Evolutionary conservation across 2,329 filamentous ascomycete species (phyloP).

Genomic region (Didymella glomerata): DNA sequence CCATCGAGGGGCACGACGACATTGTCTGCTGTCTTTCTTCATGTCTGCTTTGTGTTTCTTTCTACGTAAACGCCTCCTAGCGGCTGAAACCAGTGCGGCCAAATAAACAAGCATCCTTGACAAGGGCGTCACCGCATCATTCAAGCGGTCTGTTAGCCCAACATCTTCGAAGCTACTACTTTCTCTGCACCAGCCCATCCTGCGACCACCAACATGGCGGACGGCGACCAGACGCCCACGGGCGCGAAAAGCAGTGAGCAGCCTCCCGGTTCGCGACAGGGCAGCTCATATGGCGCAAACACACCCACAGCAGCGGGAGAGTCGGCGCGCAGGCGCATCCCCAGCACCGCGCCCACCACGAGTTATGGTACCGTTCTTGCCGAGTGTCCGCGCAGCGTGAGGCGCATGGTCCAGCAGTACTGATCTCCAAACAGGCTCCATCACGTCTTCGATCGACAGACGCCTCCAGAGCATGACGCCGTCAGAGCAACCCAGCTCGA

Average conservation of each 20-base stretch:
- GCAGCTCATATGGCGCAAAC: conserved; percentile 39
- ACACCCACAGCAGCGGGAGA: conserved; percentile 38
- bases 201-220: conserved; percentile 38
- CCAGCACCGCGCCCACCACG: conserved; percentile 38
- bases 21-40: conserved; percentile 13
- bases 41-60: conserved; percentile 15
- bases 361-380: conserved; percentile 45
- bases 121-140: conserved; percentile 18
- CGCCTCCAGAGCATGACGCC: conserved; percentile 35
- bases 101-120: conserved; percentile 24
- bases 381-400: background rate
- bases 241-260: conserved; percentile 36
- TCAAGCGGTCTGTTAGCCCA: conserved; percentile 17
- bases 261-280: conserved; percentile 36
- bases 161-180: conserved; percentile 3
- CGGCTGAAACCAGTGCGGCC: conserved; percentile 27
- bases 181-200: conserved; percentile 22
- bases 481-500: conserved; percentile 33
- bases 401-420: background rate
- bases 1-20: conserved; percentile 24
- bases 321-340: conserved; percentile 42
- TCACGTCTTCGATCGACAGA: conserved; percentile 45
- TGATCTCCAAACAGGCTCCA: conserved; percentile 43
- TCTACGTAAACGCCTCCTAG: conserved; percentile 17
- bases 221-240: conserved; percentile 39